Conservation (phyloP, 2,329 filamentous ascomycete genomes). For the Sporothrix pseudoabietina region DNA sequence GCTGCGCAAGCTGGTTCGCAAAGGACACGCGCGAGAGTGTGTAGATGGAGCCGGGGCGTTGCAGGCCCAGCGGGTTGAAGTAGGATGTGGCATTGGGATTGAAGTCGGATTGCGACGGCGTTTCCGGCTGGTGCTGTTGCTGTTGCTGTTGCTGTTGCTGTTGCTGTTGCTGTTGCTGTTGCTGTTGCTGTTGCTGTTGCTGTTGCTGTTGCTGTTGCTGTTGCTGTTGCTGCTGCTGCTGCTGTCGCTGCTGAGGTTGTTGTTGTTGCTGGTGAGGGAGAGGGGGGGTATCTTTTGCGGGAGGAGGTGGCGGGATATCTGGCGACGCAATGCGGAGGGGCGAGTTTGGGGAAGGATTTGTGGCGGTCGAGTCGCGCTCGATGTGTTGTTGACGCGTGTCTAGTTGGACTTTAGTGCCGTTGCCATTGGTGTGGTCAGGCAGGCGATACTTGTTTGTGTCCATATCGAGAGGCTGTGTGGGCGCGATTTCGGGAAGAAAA, state of each 20-base stretch:
- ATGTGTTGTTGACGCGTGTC: slow-evolving; percentile 62
- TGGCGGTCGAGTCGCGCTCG: slow-evolving; percentile 46
- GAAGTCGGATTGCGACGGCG: slow-evolving; percentile 45
- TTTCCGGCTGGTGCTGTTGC: slow-evolving; percentile 28
- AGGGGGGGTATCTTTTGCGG: slow-evolving; percentile 58
- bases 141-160: neutral
- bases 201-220: slow-evolving; percentile 3
- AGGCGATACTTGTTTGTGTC: slow-evolving; percentile 75
- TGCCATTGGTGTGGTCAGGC: slow-evolving; percentile 68
- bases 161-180: neutral
- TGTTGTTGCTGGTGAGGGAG: slow-evolving; percentile 35
- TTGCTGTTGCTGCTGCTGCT: slow-evolving; percentile 10
- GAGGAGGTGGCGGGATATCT: slow-evolving; percentile 47
- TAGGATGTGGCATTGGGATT: slow-evolving; percentile 59
- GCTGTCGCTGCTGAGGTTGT: neutral
- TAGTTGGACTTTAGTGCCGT: slow-evolving; percentile 65
- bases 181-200: neutral
- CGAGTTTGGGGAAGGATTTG: neutral
- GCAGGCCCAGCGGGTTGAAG: slow-evolving; percentile 66
- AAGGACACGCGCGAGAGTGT: slow-evolving; percentile 91
- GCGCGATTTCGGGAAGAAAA: slow-evolving; percentile 56
- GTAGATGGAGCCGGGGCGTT: slow-evolving; percentile 83
- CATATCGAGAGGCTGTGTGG: slow-evolving; percentile 58
- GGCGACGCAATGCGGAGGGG: neutral
- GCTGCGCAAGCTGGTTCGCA: slow-evolving; percentile 85